Base-by-base conservation (phyloP, 2,329 filamentous ascomycete genomes). In the Monosporascus sp. region DNA sequence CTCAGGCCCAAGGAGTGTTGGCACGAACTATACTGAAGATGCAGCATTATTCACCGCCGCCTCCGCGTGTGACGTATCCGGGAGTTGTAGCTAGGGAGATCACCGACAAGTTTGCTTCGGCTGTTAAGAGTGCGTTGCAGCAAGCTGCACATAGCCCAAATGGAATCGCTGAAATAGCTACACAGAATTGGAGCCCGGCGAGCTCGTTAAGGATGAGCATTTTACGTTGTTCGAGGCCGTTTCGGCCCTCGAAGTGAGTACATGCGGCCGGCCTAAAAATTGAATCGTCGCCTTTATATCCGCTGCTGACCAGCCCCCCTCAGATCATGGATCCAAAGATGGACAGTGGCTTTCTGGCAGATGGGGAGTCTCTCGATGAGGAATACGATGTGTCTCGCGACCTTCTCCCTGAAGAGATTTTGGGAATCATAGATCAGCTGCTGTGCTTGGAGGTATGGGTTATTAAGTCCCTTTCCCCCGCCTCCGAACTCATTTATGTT, bases 261-360 rank as follows among this genome's bases (percentile, higher is more conserved):
- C 49, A 22, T 26, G 2, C 43, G 81, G 68, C 28, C 28, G 9
- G 9, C 28, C 28, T 31, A 9, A 31, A 11, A 31, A 5, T 31
- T 31, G 28, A 11, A 31, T 11, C 28, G 11, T 31, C 28, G 28
- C 28, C 11, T 11, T 31, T 11, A 31, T 31, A 31, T 50, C 11
- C 56, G 44, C 15, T 41, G 43, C 51, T 28, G 35, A 37, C 28
- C 18, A 57, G 11, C 49, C 24, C 38, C 38, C 20, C 20, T 50
- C 64, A 99, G 94, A 96, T 99, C 63, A 97, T 97, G 90, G 94
- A 99, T 66, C 86, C 89, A 1, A 99, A 97, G 73, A 99, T 99
- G 94, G 94, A 99, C 71, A 97, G 91, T 66, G 94, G 94, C 28
- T 91, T 87, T 60, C 77, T 95, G 7, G 79, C 84, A 20, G 83